Percentiles rank a stretch among this genome's conserved stretches.
These are phyloP conservation scores for Boletus rubropictus DNA, from an alignment of 768 basidiomycete species.

Conservation along the genomic window DNA sequence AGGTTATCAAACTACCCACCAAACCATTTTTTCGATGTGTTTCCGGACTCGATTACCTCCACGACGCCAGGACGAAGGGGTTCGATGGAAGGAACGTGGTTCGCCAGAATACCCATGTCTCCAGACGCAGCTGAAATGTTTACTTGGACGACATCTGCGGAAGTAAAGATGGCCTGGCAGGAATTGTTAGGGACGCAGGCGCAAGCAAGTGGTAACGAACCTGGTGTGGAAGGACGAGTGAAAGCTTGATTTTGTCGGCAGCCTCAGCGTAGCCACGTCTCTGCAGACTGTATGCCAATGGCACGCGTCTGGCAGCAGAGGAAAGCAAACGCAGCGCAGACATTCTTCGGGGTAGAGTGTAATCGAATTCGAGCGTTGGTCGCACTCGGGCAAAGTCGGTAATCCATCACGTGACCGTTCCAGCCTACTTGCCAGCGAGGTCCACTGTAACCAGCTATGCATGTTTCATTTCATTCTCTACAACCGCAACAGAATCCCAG, in stretches of 20 bases:
- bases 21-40: slow-evolving; percentile 90
- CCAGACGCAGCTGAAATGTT: slow-evolving; percentile 91
- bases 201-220: slow-evolving; percentile 40
- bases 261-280: slow-evolving; percentile 90
- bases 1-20: slow-evolving; percentile 48
- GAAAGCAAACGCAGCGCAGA: slow-evolving; percentile 69
- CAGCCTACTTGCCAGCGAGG: too few species aligned
- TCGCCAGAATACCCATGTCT: slow-evolving; percentile 98
- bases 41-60: slow-evolving; percentile 83
- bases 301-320: slow-evolving; percentile 55
- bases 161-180: slow-evolving; percentile 79
- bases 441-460: neutral
- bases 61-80: slow-evolving; percentile 90
- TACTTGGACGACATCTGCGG: slow-evolving; percentile 90
- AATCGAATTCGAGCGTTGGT: neutral
- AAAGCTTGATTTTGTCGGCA: slow-evolving; percentile 85
- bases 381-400: slow-evolving; percentile 28
- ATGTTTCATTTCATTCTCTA: neutral
- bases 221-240: slow-evolving; percentile 92
- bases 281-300: slow-evolving; percentile 45
- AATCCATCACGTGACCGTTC: slow-evolving; percentile 18
- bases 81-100: slow-evolving; percentile 98
- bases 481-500: neutral
- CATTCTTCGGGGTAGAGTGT: slow-evolving; percentile 41
- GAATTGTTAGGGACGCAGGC: slow-evolving; percentile 11